Percentiles rank a stretch among this genome's conserved stretches.
Conservation (phyloP, 2,329 filamentous ascomycete species). For the Fusarium sp. region DNA sequence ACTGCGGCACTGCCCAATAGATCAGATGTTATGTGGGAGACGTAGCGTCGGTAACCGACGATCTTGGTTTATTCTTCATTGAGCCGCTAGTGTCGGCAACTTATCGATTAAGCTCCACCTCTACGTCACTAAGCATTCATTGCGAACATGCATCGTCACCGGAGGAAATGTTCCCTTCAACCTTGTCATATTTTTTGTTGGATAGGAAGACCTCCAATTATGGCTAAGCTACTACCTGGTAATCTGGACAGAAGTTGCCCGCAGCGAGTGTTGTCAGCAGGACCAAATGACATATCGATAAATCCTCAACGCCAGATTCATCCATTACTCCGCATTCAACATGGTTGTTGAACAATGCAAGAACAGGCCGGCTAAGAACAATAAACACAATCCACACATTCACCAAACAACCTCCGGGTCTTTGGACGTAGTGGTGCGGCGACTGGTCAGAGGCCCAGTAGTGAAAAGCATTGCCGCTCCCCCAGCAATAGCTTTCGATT, state of each 20-base stretch:
- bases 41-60: neutral
- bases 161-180: constrained; percentile 11
- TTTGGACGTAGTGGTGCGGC: neutral
- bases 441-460: neutral
- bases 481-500: neutral
- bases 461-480: neutral
- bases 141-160: constrained; percentile 8
- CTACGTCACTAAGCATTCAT: constrained; percentile 23
- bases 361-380: constrained; percentile 19
- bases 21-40: neutral
- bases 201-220: constrained; percentile 26
- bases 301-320: constrained; percentile 31
- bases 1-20: neutral
- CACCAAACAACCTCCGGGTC: neutral
- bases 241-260: neutral
- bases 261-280: constrained; percentile 14
- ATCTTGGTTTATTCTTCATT: constrained; percentile 5
- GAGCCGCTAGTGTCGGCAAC: constrained; percentile 40
- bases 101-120: constrained; percentile 42
- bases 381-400: constrained; percentile 11
- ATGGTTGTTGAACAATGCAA: constrained; percentile 15
- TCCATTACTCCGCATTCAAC: constrained; percentile 30
- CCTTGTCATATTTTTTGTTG: neutral
- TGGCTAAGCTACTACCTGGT: constrained; percentile 9
- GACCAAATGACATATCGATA: neutral